Evolutionary conservation across 257 asterid genomes (phyloP).

Genomic region (Rauvolfia tetraphylla): DNA sequence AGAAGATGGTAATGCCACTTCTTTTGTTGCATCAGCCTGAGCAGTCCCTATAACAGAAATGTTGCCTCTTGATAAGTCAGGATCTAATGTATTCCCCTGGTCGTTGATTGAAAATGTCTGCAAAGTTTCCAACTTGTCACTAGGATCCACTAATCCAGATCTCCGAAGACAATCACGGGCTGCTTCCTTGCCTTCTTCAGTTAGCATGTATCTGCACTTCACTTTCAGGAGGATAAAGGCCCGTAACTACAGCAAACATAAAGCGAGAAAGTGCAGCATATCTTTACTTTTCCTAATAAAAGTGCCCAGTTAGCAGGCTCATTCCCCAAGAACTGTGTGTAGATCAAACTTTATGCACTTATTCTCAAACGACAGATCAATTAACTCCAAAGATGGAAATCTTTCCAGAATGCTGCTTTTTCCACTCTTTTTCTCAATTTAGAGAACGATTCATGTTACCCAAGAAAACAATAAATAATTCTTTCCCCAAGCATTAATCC

Average conservation of each 20-base stretch:
- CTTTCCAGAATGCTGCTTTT: not conserved
- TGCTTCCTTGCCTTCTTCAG: slow-evolving; percentile 84
- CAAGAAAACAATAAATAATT: not conserved
- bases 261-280: not conserved
- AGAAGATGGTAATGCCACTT: slow-evolving; percentile 29
- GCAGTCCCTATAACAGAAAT: slow-evolving; percentile 32
- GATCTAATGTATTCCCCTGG: slow-evolving; percentile 30
- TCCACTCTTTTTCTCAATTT: not conserved
- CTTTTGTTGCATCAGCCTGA: slow-evolving; percentile 30
- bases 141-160: slow-evolving; percentile 53
- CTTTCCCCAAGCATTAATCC: not conserved
- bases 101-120: slow-evolving; percentile 29
- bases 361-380: not conserved
- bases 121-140: slow-evolving; percentile 27
- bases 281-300: not conserved
- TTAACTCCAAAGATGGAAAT: not conserved
- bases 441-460: not conserved
- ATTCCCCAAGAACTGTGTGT: not conserved
- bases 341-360: not conserved
- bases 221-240: slow-evolving; percentile 2
- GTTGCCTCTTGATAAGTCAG: slow-evolving; percentile 26
- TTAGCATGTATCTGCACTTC: slow-evolving; percentile 77
- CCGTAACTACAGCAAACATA: not conserved
- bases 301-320: not conserved
- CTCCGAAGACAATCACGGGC: slow-evolving; percentile 79